Conservation (phyloP, 2,329 filamentous ascomycete species). For the Pyrenophora seminiperda region DNA sequence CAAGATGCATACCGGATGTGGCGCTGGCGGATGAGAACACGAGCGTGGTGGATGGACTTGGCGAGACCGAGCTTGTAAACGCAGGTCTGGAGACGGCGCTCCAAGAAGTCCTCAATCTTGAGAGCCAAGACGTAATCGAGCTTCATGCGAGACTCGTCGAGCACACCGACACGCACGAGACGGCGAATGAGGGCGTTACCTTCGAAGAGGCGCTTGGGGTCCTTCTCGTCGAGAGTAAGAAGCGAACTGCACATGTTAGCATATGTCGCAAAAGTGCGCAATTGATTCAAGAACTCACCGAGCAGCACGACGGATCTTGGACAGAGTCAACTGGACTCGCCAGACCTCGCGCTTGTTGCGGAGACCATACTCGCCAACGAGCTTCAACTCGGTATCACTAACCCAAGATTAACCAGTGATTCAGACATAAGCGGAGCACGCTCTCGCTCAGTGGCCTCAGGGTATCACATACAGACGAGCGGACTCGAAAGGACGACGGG, state of each 20-base stretch:
- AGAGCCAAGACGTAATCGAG: constrained; percentile 99
- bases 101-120: constrained; percentile 99
- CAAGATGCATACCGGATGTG: constrained; percentile 75
- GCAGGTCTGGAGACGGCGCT: constrained; percentile 99
- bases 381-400: constrained; percentile 99
- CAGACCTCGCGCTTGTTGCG: constrained; percentile 99
- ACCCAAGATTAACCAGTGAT: constrained; percentile 67
- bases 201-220: constrained; percentile 99
- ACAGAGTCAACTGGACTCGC: constrained; percentile 98
- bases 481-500: constrained; percentile 97
- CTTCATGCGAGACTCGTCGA: constrained; percentile 99
- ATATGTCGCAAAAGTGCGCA: constrained; percentile 9
- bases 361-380: constrained; percentile 99
- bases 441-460: constrained; percentile 96
- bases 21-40: constrained; percentile 99
- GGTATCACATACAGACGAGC: constrained; percentile 93
- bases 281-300: constrained; percentile 67
- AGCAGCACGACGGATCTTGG: constrained; percentile 99
- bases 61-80: constrained; percentile 99
- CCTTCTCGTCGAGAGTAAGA: constrained; percentile 99
- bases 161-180: constrained; percentile 99
- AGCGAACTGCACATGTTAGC: constrained; percentile 74
- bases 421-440: constrained; percentile 98
- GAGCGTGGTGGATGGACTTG: constrained; percentile 99
- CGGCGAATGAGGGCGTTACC: constrained; percentile 99